Evolutionary conservation across 352 stramenopile genomes (phyloP), one percentile per base, ranked within the genome.

Genomic region (Phytophthora palmivora): DNA sequence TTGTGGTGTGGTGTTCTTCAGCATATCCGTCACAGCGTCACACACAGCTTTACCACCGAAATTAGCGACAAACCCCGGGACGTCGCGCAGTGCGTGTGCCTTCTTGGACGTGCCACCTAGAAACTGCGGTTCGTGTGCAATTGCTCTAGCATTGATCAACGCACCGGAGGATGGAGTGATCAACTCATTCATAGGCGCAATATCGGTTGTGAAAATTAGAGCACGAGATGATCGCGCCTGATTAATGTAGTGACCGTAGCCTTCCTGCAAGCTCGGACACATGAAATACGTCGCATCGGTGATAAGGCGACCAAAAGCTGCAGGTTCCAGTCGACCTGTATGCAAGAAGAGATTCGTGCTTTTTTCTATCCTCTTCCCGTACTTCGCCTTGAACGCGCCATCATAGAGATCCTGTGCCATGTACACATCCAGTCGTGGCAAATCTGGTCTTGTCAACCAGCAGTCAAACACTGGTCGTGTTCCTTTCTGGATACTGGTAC

Each of bases 201-300:
- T 54, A 42, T 87, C 68, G 10, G 79, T 89, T 9, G 79, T 89
- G 18, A 85, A 44, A 32, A 89, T 75, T 19, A 87, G 15, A 0
- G 70, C 74, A 14, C 69, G 63, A 16, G 78, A 72, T 0, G 78
- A 78, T 24, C 79, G 63, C 18, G 78, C 79, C 51, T 89, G 79
- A 48, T 89, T 89, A 41, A 89, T 82, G 54, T 87, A 89, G 53
- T 89, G 78, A 21, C 79, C 79, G 60, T 86, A 87, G 18, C 76
- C 76, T 36, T 88, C 79, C 43, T 78, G 66, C 14, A 72, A 50
- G 58, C 79, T 88, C 18, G 79, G 64, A 33, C 79, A 86, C 53
- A 88, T 60, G 36, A 86, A 85, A 34, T 74, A 80, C 3, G 71
- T 30, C 4, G 65, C 55, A 24, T 83, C 72, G 2, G 70, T 57